phyloP scores from a whole-genome alignment of 2,329 filamentous ascomycete genomes.

The Amylocarpus encephaloides region DNA sequence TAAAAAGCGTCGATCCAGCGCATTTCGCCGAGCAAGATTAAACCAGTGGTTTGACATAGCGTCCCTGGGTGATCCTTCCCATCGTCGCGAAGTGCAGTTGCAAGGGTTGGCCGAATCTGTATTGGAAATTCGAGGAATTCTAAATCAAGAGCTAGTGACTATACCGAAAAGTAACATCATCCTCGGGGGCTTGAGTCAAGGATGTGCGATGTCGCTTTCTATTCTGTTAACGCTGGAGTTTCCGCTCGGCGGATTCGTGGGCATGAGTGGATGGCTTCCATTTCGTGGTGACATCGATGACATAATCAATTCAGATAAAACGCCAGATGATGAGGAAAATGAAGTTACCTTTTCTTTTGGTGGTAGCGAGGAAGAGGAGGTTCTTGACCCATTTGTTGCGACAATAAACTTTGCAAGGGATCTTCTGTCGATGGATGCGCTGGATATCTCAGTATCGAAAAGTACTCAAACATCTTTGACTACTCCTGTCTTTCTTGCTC shows the following conservation, averaged over 20 bases:
- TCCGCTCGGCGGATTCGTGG: slow-evolving; percentile 38
- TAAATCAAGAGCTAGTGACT: neutral
- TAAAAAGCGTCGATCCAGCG: slow-evolving; percentile 33
- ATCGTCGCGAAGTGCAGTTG: neutral
- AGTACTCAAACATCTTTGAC: neutral
- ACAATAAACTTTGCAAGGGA: neutral
- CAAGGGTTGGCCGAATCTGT: neutral
- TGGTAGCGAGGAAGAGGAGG: neutral
- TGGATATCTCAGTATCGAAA: neutral
- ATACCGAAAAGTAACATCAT: slow-evolving; percentile 35
- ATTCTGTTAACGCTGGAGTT: slow-evolving; percentile 36
- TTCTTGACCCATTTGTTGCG: neutral
- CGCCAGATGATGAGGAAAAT: slow-evolving; percentile 26
- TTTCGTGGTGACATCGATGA: slow-evolving; percentile 34
- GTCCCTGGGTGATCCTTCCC: neutral
- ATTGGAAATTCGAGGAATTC: neutral
- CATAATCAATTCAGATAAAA: slow-evolving; percentile 32
- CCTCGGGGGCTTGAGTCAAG: slow-evolving; percentile 48
- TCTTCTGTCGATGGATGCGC: neutral
- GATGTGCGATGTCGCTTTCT: slow-evolving; percentile 42
- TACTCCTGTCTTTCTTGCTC: slow-evolving; percentile 1
- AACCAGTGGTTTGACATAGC: slow-evolving; percentile 4
- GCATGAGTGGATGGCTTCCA: slow-evolving; percentile 43
- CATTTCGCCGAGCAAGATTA: neutral
- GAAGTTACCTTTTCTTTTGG: slow-evolving; percentile 31